phyloP scores from a whole-genome alignment of 805 yeast genomes.

The Sugiyamaella chiloensis region DNA sequence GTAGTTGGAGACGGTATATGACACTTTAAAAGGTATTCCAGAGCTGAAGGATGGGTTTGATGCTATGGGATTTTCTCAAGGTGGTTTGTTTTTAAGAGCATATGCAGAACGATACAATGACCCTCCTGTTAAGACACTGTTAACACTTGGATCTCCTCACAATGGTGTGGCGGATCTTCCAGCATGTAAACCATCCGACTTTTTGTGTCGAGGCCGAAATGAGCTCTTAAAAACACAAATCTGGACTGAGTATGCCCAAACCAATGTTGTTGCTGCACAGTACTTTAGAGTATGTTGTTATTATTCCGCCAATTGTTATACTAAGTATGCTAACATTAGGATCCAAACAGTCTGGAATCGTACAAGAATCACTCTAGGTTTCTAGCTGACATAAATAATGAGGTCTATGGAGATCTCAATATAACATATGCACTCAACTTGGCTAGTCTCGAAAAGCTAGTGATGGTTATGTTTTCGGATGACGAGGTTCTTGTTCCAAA shows the following conservation, averaged over 20 bases:
- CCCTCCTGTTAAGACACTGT: slow-evolving; percentile 45
- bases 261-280: slow-evolving; percentile 64
- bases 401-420: slow-evolving; percentile 37
- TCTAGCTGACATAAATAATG: slow-evolving; percentile 67
- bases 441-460: slow-evolving; percentile 47
- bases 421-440: slow-evolving; percentile 45
- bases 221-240: slow-evolving; percentile 54
- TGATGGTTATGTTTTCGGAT: slow-evolving; percentile 54
- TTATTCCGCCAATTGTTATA: not conserved
- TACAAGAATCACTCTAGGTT: slow-evolving; percentile 58
- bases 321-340: slow-evolving; percentile 29
- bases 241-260: slow-evolving; percentile 57
- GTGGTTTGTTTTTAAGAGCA: slow-evolving; percentile 75
- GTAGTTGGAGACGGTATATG: slow-evolving; percentile 50
- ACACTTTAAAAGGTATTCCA: slow-evolving; percentile 44
- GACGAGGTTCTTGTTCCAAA: slow-evolving; percentile 73
- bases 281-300: slow-evolving; percentile 50
- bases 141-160: slow-evolving; percentile 82
- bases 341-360: slow-evolving; percentile 48
- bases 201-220: slow-evolving; percentile 59
- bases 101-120: slow-evolving; percentile 56
- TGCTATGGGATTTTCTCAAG: slow-evolving; percentile 79
- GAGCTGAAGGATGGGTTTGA: slow-evolving; percentile 57
- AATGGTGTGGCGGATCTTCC: slow-evolving; percentile 71
- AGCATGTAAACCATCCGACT: slow-evolving; percentile 49